Evolutionary conservation across 441 rosid species (phyloP).

Genomic region (Adansonia grandidieri): DNA sequence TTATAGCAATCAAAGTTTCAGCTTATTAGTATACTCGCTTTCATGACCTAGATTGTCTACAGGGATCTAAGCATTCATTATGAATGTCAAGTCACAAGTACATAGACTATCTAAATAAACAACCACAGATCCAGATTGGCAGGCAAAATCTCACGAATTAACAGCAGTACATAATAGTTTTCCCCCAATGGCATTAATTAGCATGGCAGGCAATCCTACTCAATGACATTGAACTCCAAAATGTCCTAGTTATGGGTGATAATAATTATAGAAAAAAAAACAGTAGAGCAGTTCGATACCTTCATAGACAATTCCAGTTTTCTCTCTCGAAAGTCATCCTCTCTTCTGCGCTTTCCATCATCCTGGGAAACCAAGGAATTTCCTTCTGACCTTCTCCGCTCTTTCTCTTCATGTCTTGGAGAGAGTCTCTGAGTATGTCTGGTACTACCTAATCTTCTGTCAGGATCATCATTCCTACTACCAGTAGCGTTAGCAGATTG

Average conservation of each 20-base stretch:
- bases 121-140: background rate
- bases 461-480: conserved; percentile 84
- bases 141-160: background rate
- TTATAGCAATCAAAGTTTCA: background rate
- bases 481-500: conserved; percentile 69
- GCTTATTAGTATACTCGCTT: background rate
- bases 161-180: background rate
- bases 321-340: conserved; percentile 93
- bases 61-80: background rate
- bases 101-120: background rate
- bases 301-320: conserved; percentile 75
- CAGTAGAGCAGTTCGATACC: conserved; percentile 47
- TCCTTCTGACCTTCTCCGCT: conserved; percentile 95
- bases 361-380: conserved; percentile 68
- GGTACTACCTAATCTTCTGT: conserved; percentile 72
- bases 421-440: conserved; percentile 92
- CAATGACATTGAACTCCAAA: too few species aligned
- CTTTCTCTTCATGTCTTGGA: conserved; percentile 96
- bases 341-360: conserved; percentile 91
- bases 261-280: background rate
- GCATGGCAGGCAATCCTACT: too few species aligned
- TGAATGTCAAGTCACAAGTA: background rate
- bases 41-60: background rate
- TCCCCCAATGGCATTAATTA: too few species aligned
- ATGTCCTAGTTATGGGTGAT: too few species aligned